Percentiles rank a stretch among this genome's conserved stretches.
Conservation (phyloP, 768 basidiomycete species). For the Amanita muscaria region DNA sequence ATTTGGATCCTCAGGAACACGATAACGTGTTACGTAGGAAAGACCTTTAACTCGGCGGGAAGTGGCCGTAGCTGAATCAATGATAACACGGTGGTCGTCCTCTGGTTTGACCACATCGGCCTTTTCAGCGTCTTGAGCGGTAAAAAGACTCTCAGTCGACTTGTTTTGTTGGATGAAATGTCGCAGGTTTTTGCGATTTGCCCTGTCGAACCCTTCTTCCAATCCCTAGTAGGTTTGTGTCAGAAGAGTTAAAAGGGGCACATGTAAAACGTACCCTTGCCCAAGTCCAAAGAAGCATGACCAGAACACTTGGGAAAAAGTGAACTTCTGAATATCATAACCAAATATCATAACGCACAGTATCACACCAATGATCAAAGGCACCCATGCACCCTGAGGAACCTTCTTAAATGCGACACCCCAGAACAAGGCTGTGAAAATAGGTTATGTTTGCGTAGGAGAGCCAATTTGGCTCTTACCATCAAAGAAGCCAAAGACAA, state of each 20-base stretch:
- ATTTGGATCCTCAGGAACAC: constrained; percentile 10
- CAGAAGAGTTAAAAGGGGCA: background rate
- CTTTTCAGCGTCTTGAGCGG: background rate
- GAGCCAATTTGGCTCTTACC: constrained; percentile 21
- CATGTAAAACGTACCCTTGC: constrained; percentile 31
- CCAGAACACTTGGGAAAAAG: constrained; percentile 22
- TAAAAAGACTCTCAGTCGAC: constrained; percentile 10
- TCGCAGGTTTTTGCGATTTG: constrained; percentile 43
- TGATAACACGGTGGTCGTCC: constrained; percentile 9
- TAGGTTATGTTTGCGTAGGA: too few relatives aligned
- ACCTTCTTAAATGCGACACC: constrained; percentile 54
- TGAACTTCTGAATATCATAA: too few relatives aligned
- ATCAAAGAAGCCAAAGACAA: constrained; percentile 57
- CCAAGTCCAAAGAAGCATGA: constrained; percentile 64
- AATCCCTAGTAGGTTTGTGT: constrained; percentile 27
- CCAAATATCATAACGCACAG: constrained; percentile 28
- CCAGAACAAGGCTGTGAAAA: constrained; percentile 46
- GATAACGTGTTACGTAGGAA: constrained; percentile 15
- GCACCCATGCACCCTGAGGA: constrained; percentile 60
- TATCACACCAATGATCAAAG: constrained; percentile 45
- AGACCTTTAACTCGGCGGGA: constrained; percentile 1
- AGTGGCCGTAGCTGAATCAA: constrained; percentile 12
- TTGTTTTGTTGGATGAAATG: constrained; percentile 41
- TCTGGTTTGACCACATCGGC: background rate
- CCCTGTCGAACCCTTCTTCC: constrained; percentile 53